A percentile compares a stretch with the other conserved stretches of the same genome.
Evolutionary conservation across 331 rosid genomes (phyloP).

Genomic region (Spiraea crenata): DNA sequence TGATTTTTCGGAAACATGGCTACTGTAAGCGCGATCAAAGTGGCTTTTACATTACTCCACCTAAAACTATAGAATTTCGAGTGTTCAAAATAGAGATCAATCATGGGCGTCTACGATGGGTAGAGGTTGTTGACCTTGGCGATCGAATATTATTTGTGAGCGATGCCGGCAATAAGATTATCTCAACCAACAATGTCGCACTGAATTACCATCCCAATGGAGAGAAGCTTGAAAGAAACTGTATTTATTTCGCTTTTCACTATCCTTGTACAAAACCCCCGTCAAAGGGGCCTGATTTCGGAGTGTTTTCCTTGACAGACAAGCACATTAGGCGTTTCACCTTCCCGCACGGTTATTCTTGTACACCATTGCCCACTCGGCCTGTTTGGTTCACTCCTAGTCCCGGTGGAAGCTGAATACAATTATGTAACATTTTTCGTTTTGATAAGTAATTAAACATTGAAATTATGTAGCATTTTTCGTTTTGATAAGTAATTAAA

Average conservation of each 20-base stretch:
- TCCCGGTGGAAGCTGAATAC: no score
- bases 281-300: not conserved
- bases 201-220: not conserved
- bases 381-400: not conserved
- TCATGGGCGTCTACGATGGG: not conserved
- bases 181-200: no score
- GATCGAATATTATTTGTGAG: not conserved
- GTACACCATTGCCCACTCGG: no score
- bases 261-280: not conserved
- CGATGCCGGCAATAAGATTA: not conserved
- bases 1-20: no score
- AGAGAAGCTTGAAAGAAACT: not conserved
- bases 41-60: not conserved
- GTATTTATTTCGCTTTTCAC: not conserved
- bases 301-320: slow-evolving; percentile 1
- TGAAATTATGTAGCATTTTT: no score
- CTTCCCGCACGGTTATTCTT: not conserved
- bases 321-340: not conserved
- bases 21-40: no score
- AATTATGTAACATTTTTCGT: no score
- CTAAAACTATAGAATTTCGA: not conserved
- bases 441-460: no score
- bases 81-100: not conserved
- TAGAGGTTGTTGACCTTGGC: slow-evolving; percentile 4
- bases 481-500: no score